Percentiles rank a stretch among this genome's conserved stretches.
Conservation (phyloP, 345 rosid species). For the Passiflora organensis region DNA sequence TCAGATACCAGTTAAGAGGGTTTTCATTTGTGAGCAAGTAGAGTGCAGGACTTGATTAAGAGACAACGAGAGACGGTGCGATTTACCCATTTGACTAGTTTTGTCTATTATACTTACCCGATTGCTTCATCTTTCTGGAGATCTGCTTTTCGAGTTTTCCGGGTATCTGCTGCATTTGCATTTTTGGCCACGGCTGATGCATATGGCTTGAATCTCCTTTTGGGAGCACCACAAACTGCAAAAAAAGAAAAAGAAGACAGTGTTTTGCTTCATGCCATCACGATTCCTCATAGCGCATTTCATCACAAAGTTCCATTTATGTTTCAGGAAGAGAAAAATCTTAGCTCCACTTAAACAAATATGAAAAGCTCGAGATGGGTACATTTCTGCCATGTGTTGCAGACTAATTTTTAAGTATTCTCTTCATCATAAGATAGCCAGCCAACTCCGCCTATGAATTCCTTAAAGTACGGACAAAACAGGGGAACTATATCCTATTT, state of each 20-base stretch:
- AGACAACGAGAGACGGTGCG: neutral
- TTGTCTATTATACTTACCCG: slow-evolving; percentile 39
- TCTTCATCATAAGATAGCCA: neutral
- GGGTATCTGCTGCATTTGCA: slow-evolving; percentile 48
- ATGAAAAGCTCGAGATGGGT: too few species aligned
- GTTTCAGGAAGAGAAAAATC: neutral
- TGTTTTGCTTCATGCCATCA: neutral
- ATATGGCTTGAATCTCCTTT: slow-evolving; percentile 73
- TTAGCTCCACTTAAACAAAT: neutral
- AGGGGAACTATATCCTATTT: neutral
- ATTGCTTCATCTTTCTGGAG: slow-evolving; percentile 65
- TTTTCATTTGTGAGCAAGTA: too few species aligned
- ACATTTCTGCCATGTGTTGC: neutral
- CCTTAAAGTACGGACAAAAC: slow-evolving; percentile 4
- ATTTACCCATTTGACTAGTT: neutral
- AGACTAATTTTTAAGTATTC: neutral
- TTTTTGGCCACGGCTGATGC: slow-evolving; percentile 54
- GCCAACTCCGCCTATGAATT: neutral
- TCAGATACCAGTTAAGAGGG: neutral
- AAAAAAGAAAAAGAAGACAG: neutral
- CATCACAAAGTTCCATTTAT: neutral
- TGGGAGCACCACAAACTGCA: slow-evolving; percentile 96
- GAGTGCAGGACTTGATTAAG: too few species aligned
- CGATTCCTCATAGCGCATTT: neutral
- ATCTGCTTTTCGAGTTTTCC: slow-evolving; percentile 76